Evolutionary conservation across 2,329 filamentous ascomycete species (phyloP).

Genomic region (Graphilbum sp.): DNA sequence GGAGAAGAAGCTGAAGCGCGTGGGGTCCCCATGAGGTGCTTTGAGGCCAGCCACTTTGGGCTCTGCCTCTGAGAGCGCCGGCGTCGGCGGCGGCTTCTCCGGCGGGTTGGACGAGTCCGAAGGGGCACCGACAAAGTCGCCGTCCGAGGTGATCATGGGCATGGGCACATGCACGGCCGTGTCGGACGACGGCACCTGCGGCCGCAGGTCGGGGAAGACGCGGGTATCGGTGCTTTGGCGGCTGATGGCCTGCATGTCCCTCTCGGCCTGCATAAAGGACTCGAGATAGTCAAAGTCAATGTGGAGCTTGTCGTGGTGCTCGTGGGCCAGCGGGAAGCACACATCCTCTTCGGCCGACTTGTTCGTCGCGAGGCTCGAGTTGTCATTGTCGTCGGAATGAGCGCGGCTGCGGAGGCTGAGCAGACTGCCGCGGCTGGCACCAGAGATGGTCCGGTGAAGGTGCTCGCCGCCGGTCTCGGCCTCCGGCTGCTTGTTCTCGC

Average conservation of each 20-base stretch:
- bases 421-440: slow-evolving; percentile 37
- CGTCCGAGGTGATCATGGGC: slow-evolving; percentile 33
- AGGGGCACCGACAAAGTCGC: slow-evolving; percentile 39
- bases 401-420: slow-evolving; percentile 38
- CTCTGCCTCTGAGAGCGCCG: slow-evolving; percentile 17
- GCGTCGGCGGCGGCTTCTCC: slow-evolving; percentile 29
- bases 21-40: slow-evolving; percentile 38
- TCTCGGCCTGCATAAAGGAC: slow-evolving; percentile 60
- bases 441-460: slow-evolving; percentile 55
- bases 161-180: slow-evolving; percentile 13
- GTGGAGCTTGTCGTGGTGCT: slow-evolving; percentile 56
- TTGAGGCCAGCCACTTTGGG: slow-evolving; percentile 13
- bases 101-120: slow-evolving; percentile 23
- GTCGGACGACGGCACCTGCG: slow-evolving; percentile 15
- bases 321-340: slow-evolving; percentile 67
- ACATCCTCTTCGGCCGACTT: slow-evolving; percentile 74
- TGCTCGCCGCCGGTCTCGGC: slow-evolving; percentile 25
- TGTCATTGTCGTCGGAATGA: slow-evolving; percentile 42
- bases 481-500: slow-evolving; percentile 25
- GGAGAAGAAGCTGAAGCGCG: slow-evolving; percentile 92
- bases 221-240: slow-evolving; percentile 30
- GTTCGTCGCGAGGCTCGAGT: slow-evolving; percentile 43
- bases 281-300: slow-evolving; percentile 92
- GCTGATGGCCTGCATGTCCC: slow-evolving; percentile 31
- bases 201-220: slow-evolving; percentile 46